These are phyloP conservation scores for Alternaria arbusti DNA, from an alignment of 2,329 filamentous ascomycete species.

Conservation along the genomic window DNA sequence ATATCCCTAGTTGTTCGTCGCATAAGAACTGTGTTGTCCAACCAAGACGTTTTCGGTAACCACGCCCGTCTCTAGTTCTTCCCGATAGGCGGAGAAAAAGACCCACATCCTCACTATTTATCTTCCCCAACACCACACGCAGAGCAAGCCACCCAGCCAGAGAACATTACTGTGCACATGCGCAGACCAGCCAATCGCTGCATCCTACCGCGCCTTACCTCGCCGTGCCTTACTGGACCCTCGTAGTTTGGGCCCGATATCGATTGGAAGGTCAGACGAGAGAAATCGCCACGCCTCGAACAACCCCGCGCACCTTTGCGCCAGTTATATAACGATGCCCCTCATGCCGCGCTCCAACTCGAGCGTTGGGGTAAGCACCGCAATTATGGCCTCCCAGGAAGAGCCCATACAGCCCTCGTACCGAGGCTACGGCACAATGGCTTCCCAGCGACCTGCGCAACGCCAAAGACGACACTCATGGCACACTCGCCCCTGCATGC, in stretches of 20 bases:
- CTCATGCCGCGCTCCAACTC: conserved; percentile 32
- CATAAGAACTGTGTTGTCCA: conserved; percentile 16
- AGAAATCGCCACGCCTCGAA: conserved; percentile 28
- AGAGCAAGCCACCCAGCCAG: conserved; percentile 23
- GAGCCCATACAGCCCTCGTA: conserved; percentile 48
- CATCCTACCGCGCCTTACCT: background rate
- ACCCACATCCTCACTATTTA: conserved; percentile 21
- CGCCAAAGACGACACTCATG: conserved; percentile 56
- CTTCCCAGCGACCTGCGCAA: conserved; percentile 21
- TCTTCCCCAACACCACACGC: conserved; percentile 18
- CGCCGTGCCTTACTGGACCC: conserved; percentile 14
- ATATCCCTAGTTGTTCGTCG: conserved; percentile 5
- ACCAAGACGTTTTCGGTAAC: conserved; percentile 21
- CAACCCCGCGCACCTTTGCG: conserved; percentile 23
- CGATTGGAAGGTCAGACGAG: conserved; percentile 9
- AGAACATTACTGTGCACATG: conserved; percentile 27
- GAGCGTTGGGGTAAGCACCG: conserved; percentile 34
- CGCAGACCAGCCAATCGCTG: conserved; percentile 24
- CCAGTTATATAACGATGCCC: conserved; percentile 29
- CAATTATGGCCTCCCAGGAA: conserved; percentile 50
- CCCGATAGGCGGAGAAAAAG: conserved; percentile 26
- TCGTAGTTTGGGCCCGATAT: conserved; percentile 13
- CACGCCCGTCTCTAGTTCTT: conserved; percentile 16
- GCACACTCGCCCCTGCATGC: conserved; percentile 53
- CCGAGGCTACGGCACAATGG: conserved; percentile 48